These are phyloP conservation scores for Coprinopsis strossmayeri DNA, from an alignment of 768 basidiomycete genomes.

Conservation along the genomic window DNA sequence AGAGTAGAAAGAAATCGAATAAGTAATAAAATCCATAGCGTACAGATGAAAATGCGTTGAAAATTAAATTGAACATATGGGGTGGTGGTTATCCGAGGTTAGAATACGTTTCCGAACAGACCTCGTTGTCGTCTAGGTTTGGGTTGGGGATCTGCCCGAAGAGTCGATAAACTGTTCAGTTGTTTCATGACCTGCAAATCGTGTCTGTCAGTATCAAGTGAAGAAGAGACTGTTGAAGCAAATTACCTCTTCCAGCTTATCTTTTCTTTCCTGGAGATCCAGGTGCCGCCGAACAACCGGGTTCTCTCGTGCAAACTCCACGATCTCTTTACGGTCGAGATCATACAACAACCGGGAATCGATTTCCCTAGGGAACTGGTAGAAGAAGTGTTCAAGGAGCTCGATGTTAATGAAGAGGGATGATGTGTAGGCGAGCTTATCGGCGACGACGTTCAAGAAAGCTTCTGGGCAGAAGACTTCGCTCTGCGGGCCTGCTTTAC, in stretches of 20 bases:
- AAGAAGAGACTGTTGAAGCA: constrained; percentile 3
- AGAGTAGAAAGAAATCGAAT: not conserved
- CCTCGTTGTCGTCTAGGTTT: constrained; percentile 69
- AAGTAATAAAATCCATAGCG: not conserved
- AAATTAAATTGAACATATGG: too few relatives aligned
- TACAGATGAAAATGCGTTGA: not conserved
- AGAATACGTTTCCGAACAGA: constrained; percentile 74
- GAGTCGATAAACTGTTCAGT: constrained; percentile 83
- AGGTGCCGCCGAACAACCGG: constrained; percentile 82
- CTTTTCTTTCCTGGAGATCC: constrained; percentile 93
- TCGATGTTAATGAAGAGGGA: constrained; percentile 99
- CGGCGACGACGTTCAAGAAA: constrained; percentile 93
- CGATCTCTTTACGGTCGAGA: constrained; percentile 84
- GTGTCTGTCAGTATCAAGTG: not conserved
- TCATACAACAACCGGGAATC: constrained; percentile 91
- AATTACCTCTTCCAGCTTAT: constrained; percentile 92
- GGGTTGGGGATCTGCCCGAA: constrained; percentile 78
- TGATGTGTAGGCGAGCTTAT: constrained; percentile 93
- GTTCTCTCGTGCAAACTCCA: constrained; percentile 93
- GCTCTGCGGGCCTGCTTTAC: constrained; percentile 80
- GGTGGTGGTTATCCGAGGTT: constrained; percentile 11
- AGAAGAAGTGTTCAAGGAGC: constrained; percentile 96
- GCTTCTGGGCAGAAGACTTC: constrained; percentile 93
- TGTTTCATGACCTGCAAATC: constrained; percentile 82
- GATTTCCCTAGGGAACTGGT: constrained; percentile 98